A percentile compares a stretch with the other conserved stretches of the same genome.
phyloP scores from a whole-genome alignment of 768 basidiomycete genomes.

The Xerocomus brunneocitrinus region DNA sequence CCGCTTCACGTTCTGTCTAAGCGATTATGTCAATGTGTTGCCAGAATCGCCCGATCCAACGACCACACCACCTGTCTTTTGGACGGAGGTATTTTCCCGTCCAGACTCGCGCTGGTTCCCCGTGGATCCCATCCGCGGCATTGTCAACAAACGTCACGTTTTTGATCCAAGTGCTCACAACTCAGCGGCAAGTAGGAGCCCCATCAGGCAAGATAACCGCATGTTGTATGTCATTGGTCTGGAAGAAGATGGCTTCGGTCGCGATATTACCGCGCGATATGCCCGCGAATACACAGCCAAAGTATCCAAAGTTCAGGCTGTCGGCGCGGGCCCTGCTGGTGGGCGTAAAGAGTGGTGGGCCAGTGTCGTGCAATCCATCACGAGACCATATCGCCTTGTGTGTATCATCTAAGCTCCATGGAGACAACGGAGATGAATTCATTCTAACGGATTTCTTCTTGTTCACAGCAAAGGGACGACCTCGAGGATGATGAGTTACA shows the following conservation, averaged over 20 bases:
- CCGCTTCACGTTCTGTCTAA: conserved; percentile 14
- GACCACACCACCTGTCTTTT: conserved; percentile 80
- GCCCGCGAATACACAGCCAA: conserved; percentile 76
- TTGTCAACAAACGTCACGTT: conserved; percentile 73
- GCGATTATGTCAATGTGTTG: conserved; percentile 20
- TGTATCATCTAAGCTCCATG: conserved; percentile 25
- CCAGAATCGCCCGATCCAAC: conserved; percentile 44
- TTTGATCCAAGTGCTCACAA: conserved; percentile 61
- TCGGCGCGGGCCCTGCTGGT: conserved; percentile 42
- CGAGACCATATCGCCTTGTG: conserved; percentile 80
- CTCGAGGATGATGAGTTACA: conserved; percentile 88
- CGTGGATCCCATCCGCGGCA: conserved; percentile 80
- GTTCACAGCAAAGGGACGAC: conserved; percentile 78
- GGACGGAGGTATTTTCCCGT: conserved; percentile 95
- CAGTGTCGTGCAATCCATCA: conserved; percentile 54
- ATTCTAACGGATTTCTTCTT: conserved; percentile 5
- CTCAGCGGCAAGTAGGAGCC: conserved; percentile 10
- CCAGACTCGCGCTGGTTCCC: conserved; percentile 90
- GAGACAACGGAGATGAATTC: conserved; percentile 15
- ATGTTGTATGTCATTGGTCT: conserved; percentile 92
- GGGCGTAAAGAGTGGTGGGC: conserved; percentile 87
- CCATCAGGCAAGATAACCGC: conserved; percentile 57
- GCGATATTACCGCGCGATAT: conserved; percentile 90
- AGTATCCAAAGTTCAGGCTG: conserved; percentile 73
- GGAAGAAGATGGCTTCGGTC: conserved; percentile 90